phyloP scores from a whole-genome alignment of 768 basidiomycete species.

The Calocybe cyanea region DNA sequence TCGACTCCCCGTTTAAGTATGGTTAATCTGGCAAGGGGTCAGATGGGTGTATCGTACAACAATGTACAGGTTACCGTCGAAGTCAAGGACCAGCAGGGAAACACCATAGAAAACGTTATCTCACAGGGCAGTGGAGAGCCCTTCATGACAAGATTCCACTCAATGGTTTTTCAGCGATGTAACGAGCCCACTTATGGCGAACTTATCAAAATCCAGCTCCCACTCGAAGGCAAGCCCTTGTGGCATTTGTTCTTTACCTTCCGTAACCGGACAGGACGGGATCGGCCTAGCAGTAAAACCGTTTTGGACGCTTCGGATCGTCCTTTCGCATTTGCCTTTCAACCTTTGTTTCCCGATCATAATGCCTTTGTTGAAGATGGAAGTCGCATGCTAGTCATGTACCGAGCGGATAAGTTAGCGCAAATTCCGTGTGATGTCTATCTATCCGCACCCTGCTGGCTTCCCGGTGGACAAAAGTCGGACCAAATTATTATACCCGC shows the following conservation, averaged over 20 bases:
- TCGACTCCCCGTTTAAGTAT: constrained; percentile 54
- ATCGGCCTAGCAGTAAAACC: constrained; percentile 37
- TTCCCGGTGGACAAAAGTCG: constrained; percentile 48
- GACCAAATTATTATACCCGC: constrained; percentile 57
- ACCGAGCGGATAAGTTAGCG: constrained; percentile 69
- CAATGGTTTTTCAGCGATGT: constrained; percentile 87
- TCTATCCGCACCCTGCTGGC: constrained; percentile 62
- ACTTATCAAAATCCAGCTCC: constrained; percentile 82
- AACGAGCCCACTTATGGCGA: constrained; percentile 91
- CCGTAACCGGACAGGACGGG: constrained; percentile 61
- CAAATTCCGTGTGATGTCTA: constrained; percentile 69
- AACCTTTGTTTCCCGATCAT: constrained; percentile 78
- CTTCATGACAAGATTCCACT: constrained; percentile 74
- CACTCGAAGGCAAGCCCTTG: constrained; percentile 58
- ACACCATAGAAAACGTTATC: constrained; percentile 64
- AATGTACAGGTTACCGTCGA: constrained; percentile 92
- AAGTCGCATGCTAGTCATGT: constrained; percentile 79
- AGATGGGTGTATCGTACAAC: constrained; percentile 49
- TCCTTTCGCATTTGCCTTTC: constrained; percentile 90
- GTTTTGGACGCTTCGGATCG: constrained; percentile 49
- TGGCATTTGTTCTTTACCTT: constrained; percentile 97
- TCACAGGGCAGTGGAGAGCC: constrained; percentile 86
- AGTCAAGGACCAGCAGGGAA: constrained; percentile 71
- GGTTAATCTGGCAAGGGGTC: constrained; percentile 54
- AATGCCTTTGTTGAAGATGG: constrained; percentile 87